Conservation (phyloP, 805 yeast genomes). For the Wickerhamomyces mucosus region DNA sequence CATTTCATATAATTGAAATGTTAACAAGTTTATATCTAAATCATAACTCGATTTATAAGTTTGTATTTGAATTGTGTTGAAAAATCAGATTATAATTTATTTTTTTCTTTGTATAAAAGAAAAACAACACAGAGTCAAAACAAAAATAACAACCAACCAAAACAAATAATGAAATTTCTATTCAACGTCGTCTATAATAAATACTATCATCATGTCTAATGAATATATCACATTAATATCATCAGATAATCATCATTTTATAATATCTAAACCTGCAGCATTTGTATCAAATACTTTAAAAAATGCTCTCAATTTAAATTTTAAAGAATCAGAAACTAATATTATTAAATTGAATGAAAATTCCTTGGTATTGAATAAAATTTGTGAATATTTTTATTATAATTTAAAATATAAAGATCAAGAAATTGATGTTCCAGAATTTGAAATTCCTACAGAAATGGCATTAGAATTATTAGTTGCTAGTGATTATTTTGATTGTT, state of each 20-base stretch:
- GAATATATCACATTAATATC: constrained; percentile 60
- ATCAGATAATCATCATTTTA: constrained; percentile 56
- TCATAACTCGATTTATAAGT: no score
- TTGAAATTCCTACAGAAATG: constrained; percentile 87
- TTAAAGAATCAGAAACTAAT: constrained; percentile 50
- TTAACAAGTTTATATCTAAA: no score
- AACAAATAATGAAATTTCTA: no score
- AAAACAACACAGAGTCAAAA: no score
- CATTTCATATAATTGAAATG: no score
- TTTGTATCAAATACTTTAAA: constrained; percentile 55
- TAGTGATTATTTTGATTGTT: constrained; percentile 76
- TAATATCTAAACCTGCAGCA: constrained; percentile 67
- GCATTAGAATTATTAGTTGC: constrained; percentile 87
- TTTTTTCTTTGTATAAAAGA: no score
- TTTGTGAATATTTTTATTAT: constrained; percentile 79
- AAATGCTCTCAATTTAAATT: constrained; percentile 46
- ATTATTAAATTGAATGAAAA: constrained; percentile 51
- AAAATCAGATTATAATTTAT: no score
- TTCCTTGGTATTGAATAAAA: constrained; percentile 62
- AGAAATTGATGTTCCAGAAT: constrained; percentile 64
- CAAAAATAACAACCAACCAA: no score
- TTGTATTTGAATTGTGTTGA: no score
- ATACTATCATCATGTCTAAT: no score
- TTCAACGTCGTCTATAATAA: no score
- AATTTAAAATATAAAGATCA: constrained; percentile 52